Conservation (phyloP, 1,284 basidiomycete species). For the Apiotrichum veenhuisii region DNA sequence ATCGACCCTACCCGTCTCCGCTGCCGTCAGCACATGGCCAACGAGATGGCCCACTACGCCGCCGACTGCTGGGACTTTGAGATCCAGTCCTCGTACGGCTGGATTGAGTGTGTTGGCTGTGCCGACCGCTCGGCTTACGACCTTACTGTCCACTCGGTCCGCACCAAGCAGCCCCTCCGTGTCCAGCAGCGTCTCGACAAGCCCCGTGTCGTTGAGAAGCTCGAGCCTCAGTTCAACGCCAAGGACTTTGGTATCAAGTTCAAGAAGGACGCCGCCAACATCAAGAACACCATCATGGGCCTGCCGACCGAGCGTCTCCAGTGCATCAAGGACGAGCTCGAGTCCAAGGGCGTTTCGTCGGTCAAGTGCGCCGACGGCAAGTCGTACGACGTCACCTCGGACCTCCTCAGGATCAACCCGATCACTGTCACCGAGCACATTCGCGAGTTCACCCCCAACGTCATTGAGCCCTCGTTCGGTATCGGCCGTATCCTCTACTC, state of each 20-base stretch:
- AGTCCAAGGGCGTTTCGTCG: constrained; percentile 36
- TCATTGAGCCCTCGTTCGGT: constrained; percentile 98
- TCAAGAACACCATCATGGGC: constrained; percentile 67
- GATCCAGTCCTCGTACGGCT: constrained; percentile 89
- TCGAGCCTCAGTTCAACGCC: constrained; percentile 76
- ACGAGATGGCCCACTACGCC: constrained; percentile 99
- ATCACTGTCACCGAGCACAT: constrained; percentile 87
- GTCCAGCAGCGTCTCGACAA: constrained; percentile 82
- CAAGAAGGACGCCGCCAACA: constrained; percentile 71
- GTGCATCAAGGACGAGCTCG: constrained; percentile 69
- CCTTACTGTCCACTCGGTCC: constrained; percentile 58
- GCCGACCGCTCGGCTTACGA: constrained; percentile 98
- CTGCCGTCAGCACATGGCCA: constrained; percentile 94
- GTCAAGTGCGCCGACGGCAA: constrained; percentile 59
- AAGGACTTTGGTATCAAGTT: constrained; percentile 87
- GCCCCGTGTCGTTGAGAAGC: constrained; percentile 69
- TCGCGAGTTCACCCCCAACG: constrained; percentile 93
- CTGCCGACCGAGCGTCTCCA: constrained; percentile 67
- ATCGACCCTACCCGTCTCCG: constrained; percentile 80
- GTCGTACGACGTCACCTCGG: constrained; percentile 68
- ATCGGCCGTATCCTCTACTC: constrained; percentile 94
- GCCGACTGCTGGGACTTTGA: constrained; percentile 99
- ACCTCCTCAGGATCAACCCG: constrained; percentile 73
- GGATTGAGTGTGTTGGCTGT: constrained; percentile 99
- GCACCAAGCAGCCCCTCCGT: constrained; percentile 63